Conservation (phyloP, 441 rosid species). For the California macrophylla region DNA sequence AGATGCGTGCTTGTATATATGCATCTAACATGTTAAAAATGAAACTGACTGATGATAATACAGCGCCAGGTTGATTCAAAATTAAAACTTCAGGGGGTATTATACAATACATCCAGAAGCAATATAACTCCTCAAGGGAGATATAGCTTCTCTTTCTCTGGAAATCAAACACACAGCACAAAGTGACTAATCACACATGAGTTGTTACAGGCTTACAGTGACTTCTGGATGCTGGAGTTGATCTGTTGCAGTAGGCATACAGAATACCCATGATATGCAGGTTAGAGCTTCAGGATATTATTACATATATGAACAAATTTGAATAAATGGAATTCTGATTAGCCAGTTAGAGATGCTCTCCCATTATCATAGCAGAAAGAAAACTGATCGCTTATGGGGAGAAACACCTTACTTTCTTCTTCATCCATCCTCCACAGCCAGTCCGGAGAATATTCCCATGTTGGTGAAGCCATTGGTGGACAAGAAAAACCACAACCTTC, state of each 20-base stretch:
- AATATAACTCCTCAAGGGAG: slow-evolving; percentile 27
- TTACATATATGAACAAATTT: slow-evolving; percentile 36
- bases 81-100: slow-evolving; percentile 24
- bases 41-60: not conserved
- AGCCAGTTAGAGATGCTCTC: slow-evolving; percentile 38
- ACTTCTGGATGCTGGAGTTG: slow-evolving; percentile 15
- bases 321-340: slow-evolving; percentile 47
- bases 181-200: slow-evolving; percentile 28
- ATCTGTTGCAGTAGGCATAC: slow-evolving; percentile 27
- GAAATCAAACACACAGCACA: slow-evolving; percentile 36
- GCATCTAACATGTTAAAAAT: not conserved
- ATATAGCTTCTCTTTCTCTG: slow-evolving; percentile 29
- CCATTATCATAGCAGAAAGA: slow-evolving; percentile 30
- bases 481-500: slow-evolving; percentile 37
- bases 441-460: slow-evolving; percentile 50
- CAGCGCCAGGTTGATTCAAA: slow-evolving; percentile 10
- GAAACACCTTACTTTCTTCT: slow-evolving; percentile 47
- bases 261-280: slow-evolving; percentile 32
- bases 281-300: slow-evolving; percentile 31
- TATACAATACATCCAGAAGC: slow-evolving; percentile 29
- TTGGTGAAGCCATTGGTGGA: slow-evolving; percentile 45
- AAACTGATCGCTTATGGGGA: slow-evolving; percentile 30
- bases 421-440: slow-evolving; percentile 56
- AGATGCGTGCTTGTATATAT: not conserved
- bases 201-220: slow-evolving; percentile 25